Percentiles rank a stretch among this genome's conserved stretches.
Evolutionary conservation across 768 basidiomycete genomes (phyloP).

Genomic region (Trametes cinnabarina): DNA sequence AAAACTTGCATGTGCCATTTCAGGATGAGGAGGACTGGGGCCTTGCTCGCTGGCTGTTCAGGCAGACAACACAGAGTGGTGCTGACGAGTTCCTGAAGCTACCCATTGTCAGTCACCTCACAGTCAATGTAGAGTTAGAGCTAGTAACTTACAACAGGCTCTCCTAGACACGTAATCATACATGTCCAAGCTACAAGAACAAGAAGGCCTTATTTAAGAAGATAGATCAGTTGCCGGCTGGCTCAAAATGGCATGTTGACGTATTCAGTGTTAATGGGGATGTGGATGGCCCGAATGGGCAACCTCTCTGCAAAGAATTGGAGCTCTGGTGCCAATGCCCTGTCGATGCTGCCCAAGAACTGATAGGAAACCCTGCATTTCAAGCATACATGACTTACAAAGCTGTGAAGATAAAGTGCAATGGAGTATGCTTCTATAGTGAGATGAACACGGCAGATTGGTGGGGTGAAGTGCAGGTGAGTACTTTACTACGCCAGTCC

Average conservation of each 20-base stretch:
- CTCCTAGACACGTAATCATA: slow-evolving; percentile 6
- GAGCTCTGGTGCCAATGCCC: slow-evolving; percentile 33
- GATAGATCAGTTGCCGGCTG: slow-evolving; percentile 19
- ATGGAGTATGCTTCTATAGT: slow-evolving; percentile 20
- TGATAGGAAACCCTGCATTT: slow-evolving; percentile 15
- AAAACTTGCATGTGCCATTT: slow-evolving; percentile 11
- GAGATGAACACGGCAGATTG: slow-evolving; percentile 27
- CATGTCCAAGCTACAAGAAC: slow-evolving; percentile 18
- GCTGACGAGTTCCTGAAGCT: slow-evolving; percentile 26
- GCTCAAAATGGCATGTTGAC: slow-evolving; percentile 20
- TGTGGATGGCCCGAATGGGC: slow-evolving; percentile 7
- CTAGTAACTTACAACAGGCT: neutral
- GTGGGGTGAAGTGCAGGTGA: slow-evolving; percentile 40
- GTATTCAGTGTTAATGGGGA: slow-evolving; percentile 10
- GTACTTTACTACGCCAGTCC: slow-evolving; percentile 19
- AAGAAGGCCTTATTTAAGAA: slow-evolving; percentile 21
- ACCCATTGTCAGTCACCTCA: slow-evolving; percentile 11
- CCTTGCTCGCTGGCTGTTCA: slow-evolving; percentile 17
- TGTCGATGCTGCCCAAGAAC: slow-evolving; percentile 32
- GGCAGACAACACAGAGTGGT: slow-evolving; percentile 15
- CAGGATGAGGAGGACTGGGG: slow-evolving; percentile 20
- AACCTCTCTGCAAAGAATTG: slow-evolving; percentile 21
- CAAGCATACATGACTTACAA: neutral
- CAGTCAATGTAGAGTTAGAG: no score
- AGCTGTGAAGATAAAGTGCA: slow-evolving; percentile 16